Conservation (phyloP, 1,139 yeast genomes). For the Hemisphaericaspora subhashii region DNA sequence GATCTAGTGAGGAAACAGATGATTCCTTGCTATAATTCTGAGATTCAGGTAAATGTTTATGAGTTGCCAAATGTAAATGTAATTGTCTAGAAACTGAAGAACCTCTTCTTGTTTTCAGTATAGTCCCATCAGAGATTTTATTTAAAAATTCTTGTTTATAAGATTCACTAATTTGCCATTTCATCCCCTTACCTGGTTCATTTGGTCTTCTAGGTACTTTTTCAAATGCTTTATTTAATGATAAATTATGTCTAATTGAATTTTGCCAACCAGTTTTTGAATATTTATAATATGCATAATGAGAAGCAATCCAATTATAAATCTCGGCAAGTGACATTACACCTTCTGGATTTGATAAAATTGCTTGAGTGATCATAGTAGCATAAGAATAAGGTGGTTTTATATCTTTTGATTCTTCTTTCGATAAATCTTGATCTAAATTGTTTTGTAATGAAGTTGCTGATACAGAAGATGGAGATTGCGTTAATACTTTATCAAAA, state of each 20-base stretch:
- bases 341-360: conserved; percentile 82
- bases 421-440: conserved; percentile 71
- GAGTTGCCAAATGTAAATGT: conserved; percentile 72
- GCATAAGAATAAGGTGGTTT: conserved; percentile 98
- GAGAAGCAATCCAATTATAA: conserved; percentile 83
- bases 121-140: conserved; percentile 73
- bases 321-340: conserved; percentile 88
- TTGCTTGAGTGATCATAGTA: conserved; percentile 97
- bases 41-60: conserved; percentile 63
- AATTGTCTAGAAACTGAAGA: conserved; percentile 76
- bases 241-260: conserved; percentile 59
- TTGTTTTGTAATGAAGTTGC: conserved; percentile 48
- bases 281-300: conserved; percentile 87
- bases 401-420: conserved; percentile 58
- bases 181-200: conserved; percentile 99
- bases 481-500: conserved; percentile 46
- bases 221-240: conserved; percentile 67
- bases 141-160: conserved; percentile 81
- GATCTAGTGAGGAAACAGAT: conserved; percentile 16
- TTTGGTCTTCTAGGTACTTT: conserved; percentile 93
- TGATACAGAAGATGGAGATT: conserved; percentile 40
- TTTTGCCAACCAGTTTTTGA: conserved; percentile 88
- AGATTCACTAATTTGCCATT: conserved; percentile 91
- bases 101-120: conserved; percentile 75
- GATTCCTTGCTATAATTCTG: conserved; percentile 24